Conservation (phyloP, 2,329 filamentous ascomycete species). For the Samsoniella hepiali region DNA sequence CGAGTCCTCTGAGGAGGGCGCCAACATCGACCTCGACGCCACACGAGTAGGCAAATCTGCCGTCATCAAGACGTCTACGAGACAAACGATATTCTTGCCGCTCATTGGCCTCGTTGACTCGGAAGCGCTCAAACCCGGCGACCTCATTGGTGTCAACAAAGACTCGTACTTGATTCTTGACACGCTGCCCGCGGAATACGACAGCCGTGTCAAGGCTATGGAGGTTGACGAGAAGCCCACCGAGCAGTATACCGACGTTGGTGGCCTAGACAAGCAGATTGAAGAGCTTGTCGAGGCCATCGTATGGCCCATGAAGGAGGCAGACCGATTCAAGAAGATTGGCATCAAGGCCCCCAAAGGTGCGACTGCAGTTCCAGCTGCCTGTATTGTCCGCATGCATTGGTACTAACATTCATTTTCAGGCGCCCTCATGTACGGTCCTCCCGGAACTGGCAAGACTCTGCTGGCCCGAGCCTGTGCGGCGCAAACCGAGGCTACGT, state of each 20-base stretch:
- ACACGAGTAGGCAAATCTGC: constrained; percentile 96
- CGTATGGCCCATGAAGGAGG: constrained; percentile 99
- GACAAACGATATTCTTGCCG: constrained; percentile 97
- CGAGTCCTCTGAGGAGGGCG: constrained; percentile 94
- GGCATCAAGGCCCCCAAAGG: constrained; percentile 99
- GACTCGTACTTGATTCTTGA: constrained; percentile 97
- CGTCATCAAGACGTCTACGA: constrained; percentile 97
- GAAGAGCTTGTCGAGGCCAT: constrained; percentile 98
- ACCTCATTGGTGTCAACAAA: constrained; percentile 98
- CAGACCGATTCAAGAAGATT: constrained; percentile 98
- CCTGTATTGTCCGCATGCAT: constrained; percentile 95
- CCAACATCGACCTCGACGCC: constrained; percentile 97
- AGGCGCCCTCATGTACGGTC: constrained; percentile 98
- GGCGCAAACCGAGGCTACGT: constrained; percentile 96
- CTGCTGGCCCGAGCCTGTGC: constrained; percentile 92
- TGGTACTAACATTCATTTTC: constrained; percentile 37
- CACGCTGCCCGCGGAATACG: constrained; percentile 94
- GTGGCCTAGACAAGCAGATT: constrained; percentile 97
- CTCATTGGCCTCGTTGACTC: constrained; percentile 96
- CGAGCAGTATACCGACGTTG: constrained; percentile 97
- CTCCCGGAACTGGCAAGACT: constrained; percentile 86
- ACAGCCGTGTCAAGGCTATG: constrained; percentile 99
- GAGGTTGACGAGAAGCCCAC: constrained; percentile 99
- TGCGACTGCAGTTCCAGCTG: constrained; percentile 61
- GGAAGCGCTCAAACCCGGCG: constrained; percentile 88